Conservation (phyloP, 2,329 filamentous ascomycete species). For the Epichloe typhina region DNA sequence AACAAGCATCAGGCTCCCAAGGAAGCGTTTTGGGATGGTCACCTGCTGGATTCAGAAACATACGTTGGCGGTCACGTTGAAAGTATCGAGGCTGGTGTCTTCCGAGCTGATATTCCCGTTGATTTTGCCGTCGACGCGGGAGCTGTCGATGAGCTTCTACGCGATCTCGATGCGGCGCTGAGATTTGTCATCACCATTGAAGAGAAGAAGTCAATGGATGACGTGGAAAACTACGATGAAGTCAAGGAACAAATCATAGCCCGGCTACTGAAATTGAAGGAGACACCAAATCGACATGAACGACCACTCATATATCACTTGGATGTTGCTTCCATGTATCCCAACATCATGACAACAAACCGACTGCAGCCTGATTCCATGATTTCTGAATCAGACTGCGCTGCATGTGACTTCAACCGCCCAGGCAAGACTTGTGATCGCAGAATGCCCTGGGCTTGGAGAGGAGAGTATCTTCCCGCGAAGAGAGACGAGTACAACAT, state of each 20-base stretch:
- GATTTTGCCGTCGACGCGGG: conserved; percentile 83
- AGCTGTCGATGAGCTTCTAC: conserved; percentile 79
- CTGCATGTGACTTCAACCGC: conserved; percentile 94
- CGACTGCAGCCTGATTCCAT: conserved; percentile 96
- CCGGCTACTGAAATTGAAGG: conserved; percentile 57
- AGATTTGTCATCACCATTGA: conserved; percentile 78
- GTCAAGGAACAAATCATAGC: conserved; percentile 71
- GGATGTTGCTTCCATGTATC: conserved; percentile 98
- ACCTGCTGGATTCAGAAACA: conserved; percentile 90
- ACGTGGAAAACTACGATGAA: conserved; percentile 70
- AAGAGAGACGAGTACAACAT: conserved; percentile 99
- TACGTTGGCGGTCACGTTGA: conserved; percentile 98
- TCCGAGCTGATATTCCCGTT: conserved; percentile 87
- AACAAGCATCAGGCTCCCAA: conserved; percentile 91
- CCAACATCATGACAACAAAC: conserved; percentile 99
- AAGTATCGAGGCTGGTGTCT: conserved; percentile 96
- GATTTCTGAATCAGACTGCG: conserved; percentile 92
- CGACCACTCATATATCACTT: conserved; percentile 90
- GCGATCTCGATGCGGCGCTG: conserved; percentile 76
- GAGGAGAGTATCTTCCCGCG: conserved; percentile 90
- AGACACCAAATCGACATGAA: conserved; percentile 74
- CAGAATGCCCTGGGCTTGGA: conserved; percentile 91
- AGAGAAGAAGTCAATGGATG: conserved; percentile 69
- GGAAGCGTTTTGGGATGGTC: conserved; percentile 93
- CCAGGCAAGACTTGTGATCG: conserved; percentile 96